These are phyloP conservation scores for Gastrodia elata DNA, from an alignment of 106 monocot genomes.

Conservation along the genomic window DNA sequence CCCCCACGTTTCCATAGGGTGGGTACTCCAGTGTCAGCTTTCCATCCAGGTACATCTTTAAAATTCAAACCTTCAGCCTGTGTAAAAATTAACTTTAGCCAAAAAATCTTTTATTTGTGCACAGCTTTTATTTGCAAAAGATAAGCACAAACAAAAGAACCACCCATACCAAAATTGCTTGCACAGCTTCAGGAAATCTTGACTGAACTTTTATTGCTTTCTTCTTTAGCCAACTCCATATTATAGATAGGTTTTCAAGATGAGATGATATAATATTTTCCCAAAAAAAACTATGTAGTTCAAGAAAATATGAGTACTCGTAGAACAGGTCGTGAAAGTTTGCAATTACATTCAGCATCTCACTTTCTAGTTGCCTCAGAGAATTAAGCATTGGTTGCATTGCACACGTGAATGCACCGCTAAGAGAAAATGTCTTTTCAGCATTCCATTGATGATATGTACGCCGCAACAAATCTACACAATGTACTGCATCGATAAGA, in stretches of 20 bases:
- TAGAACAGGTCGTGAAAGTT: slow-evolving; percentile 25
- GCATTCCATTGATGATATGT: slow-evolving; percentile 60
- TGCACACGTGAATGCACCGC: slow-evolving; percentile 8
- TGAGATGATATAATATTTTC: slow-evolving; percentile 25
- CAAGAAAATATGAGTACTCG: slow-evolving; percentile 46
- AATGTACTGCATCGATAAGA: slow-evolving; percentile 32
- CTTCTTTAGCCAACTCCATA: slow-evolving; percentile 62
- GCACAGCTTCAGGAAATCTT: slow-evolving; percentile 33
- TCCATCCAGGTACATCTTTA: slow-evolving; percentile 17
- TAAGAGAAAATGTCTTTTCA: slow-evolving; percentile 24
- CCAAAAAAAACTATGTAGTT: slow-evolving; percentile 71
- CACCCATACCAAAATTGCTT: slow-evolving; percentile 38
- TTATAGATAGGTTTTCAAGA: slow-evolving; percentile 26
- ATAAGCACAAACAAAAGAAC: background rate
- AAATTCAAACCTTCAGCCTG: slow-evolving; percentile 37
- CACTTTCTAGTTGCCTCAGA: slow-evolving; percentile 55
- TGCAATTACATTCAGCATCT: slow-evolving; percentile 45
- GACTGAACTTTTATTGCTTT: slow-evolving; percentile 43
- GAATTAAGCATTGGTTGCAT: slow-evolving; percentile 24
- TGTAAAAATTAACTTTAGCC: slow-evolving; percentile 4
- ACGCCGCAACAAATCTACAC: slow-evolving; percentile 43
- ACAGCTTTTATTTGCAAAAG: background rate
- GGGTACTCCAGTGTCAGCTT: slow-evolving; percentile 25
- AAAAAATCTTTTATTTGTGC: too few relatives aligned
- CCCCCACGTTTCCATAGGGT: slow-evolving; percentile 69